Conservation (phyloP, 129 eudicot species). For the Ambrosia trifida region DNA sequence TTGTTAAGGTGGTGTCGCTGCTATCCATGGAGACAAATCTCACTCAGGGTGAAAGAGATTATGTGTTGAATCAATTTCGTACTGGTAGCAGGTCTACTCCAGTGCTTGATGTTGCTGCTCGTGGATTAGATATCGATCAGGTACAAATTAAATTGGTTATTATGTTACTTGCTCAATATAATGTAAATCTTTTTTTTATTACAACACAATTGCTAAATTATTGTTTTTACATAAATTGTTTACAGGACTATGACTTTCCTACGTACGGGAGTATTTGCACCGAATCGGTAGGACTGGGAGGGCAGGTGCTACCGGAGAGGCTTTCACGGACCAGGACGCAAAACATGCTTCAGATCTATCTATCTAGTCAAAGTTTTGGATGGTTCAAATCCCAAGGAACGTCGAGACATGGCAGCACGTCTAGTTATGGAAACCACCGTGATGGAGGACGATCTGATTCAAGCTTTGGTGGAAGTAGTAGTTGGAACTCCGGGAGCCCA, state of each 20-base stretch:
- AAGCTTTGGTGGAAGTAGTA: conserved; percentile 65
- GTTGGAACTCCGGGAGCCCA: conserved; percentile 40
- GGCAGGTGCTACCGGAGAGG: conserved; percentile 96
- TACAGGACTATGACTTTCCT: conserved; percentile 91
- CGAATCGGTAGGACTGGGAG: conserved; percentile 98
- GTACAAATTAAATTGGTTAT: conserved; percentile 35
- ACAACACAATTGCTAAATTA: background rate
- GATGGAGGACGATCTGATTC: conserved; percentile 47
- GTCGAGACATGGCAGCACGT: conserved; percentile 78
- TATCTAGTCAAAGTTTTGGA: conserved; percentile 84
- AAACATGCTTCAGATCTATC: conserved; percentile 84
- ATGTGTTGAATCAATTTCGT: conserved; percentile 81
- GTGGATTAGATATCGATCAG: conserved; percentile 93
- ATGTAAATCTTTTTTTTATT: background rate
- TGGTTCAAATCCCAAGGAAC: conserved; percentile 83
- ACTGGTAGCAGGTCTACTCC: conserved; percentile 90
- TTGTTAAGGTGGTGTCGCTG: conserved; percentile 97
- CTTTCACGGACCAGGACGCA: conserved; percentile 71
- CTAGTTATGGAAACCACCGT: conserved; percentile 62
- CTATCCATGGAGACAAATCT: conserved; percentile 94
- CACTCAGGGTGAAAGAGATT: conserved; percentile 89
- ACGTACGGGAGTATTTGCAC: conserved; percentile 92
- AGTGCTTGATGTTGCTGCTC: conserved; percentile 96
- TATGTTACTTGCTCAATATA: background rate
- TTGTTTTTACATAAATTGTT: background rate